Conservation (phyloP, 2,329 filamentous ascomycete species). For the Botrytis porri region DNA sequence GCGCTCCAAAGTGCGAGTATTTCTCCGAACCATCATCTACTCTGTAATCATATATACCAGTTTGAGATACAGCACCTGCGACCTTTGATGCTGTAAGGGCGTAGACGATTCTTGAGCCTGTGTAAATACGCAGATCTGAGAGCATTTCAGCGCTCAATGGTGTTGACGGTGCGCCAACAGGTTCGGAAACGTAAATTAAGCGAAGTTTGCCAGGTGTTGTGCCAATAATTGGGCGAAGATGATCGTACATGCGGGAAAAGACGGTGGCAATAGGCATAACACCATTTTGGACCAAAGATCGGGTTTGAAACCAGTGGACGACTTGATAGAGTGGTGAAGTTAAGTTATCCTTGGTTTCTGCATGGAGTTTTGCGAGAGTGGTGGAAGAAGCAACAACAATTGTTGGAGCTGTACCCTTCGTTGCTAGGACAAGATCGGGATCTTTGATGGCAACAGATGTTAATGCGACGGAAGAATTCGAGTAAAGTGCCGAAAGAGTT, state of each 20-base stretch:
- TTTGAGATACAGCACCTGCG: conserved; percentile 88
- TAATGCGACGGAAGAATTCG: conserved; percentile 79
- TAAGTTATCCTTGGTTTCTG: conserved; percentile 56
- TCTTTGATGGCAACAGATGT: conserved; percentile 79
- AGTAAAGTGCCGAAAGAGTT: conserved; percentile 78
- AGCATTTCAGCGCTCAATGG: conserved; percentile 67
- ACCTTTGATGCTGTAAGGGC: conserved; percentile 78
- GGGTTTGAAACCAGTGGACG: conserved; percentile 69
- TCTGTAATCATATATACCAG: conserved; percentile 83
- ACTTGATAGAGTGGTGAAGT: conserved; percentile 62
- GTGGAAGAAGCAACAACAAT: conserved; percentile 75
- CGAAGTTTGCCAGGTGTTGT: conserved; percentile 70
- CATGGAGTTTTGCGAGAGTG: conserved; percentile 67
- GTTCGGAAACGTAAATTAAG: conserved; percentile 75
- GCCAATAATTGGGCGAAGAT: conserved; percentile 57
- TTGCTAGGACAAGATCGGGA: conserved; percentile 69
- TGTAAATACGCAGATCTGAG: conserved; percentile 78
- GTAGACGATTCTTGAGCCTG: conserved; percentile 77
- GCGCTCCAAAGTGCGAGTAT: conserved; percentile 74
- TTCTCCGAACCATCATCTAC: conserved; percentile 43
- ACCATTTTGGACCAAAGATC: conserved; percentile 65
- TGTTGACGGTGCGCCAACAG: conserved; percentile 59
- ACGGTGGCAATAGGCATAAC: conserved; percentile 67
- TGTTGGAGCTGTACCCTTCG: conserved; percentile 73
- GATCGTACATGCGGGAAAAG: conserved; percentile 59